A percentile compares a stretch with the other conserved stretches of the same genome.
phyloP scores from a whole-genome alignment of 139 green algal species.

The Coelastrella sp. region DNA sequence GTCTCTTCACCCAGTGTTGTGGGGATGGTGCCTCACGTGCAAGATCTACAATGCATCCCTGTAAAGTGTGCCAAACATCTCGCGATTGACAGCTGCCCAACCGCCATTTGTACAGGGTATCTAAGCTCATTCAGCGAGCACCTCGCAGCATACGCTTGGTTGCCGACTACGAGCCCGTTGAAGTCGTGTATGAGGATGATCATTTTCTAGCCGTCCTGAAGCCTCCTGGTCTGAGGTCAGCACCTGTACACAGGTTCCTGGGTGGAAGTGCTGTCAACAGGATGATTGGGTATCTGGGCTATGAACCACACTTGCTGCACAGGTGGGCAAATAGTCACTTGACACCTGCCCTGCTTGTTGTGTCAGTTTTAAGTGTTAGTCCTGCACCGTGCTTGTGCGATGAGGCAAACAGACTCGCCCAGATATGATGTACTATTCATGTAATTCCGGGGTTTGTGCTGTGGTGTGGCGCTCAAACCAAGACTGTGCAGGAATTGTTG shows the following conservation, averaged over 20 bases:
- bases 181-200: conserved; percentile 78
- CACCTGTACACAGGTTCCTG: conserved; percentile 78
- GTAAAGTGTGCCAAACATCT: too few relatives aligned
- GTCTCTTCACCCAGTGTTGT: too few relatives aligned
- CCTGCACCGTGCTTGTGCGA: too few relatives aligned
- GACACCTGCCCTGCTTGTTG: neutral
- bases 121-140: conserved; percentile 55
- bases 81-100: too few relatives aligned
- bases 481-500: too few relatives aligned
- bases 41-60: too few relatives aligned
- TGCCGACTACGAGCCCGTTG: conserved; percentile 55
- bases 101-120: conserved; percentile 2
- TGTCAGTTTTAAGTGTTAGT: neutral
- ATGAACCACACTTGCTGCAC: conserved; percentile 47
- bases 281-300: conserved; percentile 42
- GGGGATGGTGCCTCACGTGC: too few relatives aligned
- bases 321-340: neutral
- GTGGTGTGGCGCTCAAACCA: too few relatives aligned
- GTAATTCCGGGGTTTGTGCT: too few relatives aligned
- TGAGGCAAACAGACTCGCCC: too few relatives aligned
- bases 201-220: conserved; percentile 85
- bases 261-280: conserved; percentile 85
- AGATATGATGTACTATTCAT: too few relatives aligned
- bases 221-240: conserved; percentile 76
- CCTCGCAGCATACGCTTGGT: conserved; percentile 70